Evolutionary conservation across 176 grass and related monocot genomes (phyloP), one percentile per base, ranked within the genome.

Genomic region (Eragrostis curvula): DNA sequence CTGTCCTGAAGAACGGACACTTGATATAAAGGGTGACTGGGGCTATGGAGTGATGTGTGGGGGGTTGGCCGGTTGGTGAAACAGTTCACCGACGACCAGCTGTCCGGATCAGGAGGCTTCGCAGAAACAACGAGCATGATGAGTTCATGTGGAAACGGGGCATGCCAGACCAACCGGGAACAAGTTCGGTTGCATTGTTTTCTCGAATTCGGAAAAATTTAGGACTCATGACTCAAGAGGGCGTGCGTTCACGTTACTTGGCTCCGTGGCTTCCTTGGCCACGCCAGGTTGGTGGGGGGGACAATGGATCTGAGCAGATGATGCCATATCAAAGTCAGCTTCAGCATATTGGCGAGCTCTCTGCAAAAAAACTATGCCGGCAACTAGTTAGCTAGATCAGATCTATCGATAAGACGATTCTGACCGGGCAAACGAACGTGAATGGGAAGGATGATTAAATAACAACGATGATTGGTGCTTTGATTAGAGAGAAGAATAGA

Each of bases 251-350:
- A 45, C 50, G 45, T 17, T 53, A 13, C 49, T 23, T 9, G 55
- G 21, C 20, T 42, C 39, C 5, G 17, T 43, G 71, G 25, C 69
- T 73, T 83, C 5, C 20, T 78, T 13, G 2, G 46, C 56, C 56
- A 82, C 25, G 47, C 59, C 7, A 24, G 48, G 49, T 86, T 8
- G 84, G 50, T 73, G n/a, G 67, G 3, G 13, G 24, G 51, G 25
- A 48, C 47, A 24, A 53, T 36, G 45, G 69, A 72, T n/a, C 53
- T 7, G 21, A 17, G 21, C 0, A 50, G 25, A 29, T 9, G 58
- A 12, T 28, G 55, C 20, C 11, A 56, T 9, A 7, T 7, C 8
- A 0, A 51, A 55, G 52, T 11, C 13, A n/a, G n/a, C 24, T 3
- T 24, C 18, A 8, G 21, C 21, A 23, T 8, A 61, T 61, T 25